Base-by-base conservation (phyloP, 2,329 filamentous ascomycete genomes). In the Xylariaceae sp. region DNA sequence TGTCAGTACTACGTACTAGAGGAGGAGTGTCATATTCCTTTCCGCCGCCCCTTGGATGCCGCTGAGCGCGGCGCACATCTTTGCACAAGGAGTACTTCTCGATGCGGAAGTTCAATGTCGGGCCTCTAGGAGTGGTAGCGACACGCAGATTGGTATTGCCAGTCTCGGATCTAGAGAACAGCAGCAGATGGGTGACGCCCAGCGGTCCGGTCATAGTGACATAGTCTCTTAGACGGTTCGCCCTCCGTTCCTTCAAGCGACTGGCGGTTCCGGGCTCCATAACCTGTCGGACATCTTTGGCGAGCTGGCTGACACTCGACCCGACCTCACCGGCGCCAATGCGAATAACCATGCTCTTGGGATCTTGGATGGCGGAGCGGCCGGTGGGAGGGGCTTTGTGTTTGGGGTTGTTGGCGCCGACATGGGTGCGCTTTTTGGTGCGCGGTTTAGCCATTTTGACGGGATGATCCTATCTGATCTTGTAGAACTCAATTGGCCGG, bases 261-360 rank as follows among this genome's bases (percentile, higher is more conserved):
- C 84, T 85, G 3, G 93, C 93, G 4, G 93, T 98, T 43, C 90
- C 88, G 1, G 93, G 93, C 68, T 97, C 90, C 90, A 98, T 95
- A 72, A 97, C 92, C 44, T 78, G 77, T 58, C 93, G 83, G 48
- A 97, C 87, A 71, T 98, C 93, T 57, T 86, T 83, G 19, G 92
- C 91, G 57, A 98, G 75, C 70, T 97, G 91, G 65, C 85, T 92
- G 59, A 98, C 80, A 65, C 87, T 95, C 48, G 88, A 82, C 47
- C 93, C 93, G 42, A 98, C 89, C 64, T 96, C 88, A 60, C 90
- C 87, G 58, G 91, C 92, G 59, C 93, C 93, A 60, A 96, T 91
- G 57, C 93, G 88, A 67, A 98, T 95, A 47, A 98, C 92, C 92
- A 98, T 96, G 65, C 86, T 94, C 76, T 96, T 96, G 25, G 93